These are phyloP conservation scores for Solanum corneliomulleri DNA, from an alignment of 257 asterid genomes.

Conservation along the genomic window DNA sequence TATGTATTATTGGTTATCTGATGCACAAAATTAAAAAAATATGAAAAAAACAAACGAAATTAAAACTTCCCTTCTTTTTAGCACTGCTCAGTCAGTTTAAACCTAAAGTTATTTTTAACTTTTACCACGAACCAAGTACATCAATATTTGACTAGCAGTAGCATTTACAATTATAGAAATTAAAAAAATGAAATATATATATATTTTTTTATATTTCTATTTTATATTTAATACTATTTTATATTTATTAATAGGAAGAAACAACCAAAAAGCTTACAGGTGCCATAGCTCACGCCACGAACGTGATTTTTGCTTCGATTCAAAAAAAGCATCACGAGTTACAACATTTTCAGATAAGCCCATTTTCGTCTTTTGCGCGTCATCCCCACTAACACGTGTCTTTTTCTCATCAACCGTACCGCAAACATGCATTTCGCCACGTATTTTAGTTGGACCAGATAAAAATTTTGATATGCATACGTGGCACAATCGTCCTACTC, in stretches of 20 bases:
- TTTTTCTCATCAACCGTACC: not conserved
- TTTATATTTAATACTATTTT: no score
- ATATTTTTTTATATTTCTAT: no score
- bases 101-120: not conserved
- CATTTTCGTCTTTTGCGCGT: conserved; percentile 18
- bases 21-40: fast-evolving
- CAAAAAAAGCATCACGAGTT: conserved; percentile 12
- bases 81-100: not conserved
- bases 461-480: not conserved
- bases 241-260: not conserved
- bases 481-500: not conserved
- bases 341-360: conserved; percentile 9
- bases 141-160: not conserved
- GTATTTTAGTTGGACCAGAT: conserved; percentile 1
- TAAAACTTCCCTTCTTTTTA: not conserved
- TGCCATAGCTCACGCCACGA: conserved; percentile 6
- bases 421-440: conserved; percentile 28
- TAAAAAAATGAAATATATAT: not conserved
- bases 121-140: not conserved
- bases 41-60: no score
- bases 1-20: no score
- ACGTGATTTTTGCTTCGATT: conserved; percentile 29
- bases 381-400: conserved; percentile 36
- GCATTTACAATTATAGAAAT: not conserved
- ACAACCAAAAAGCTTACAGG: not conserved